Base-by-base conservation (phyloP, 1,139 yeast genomes). In the Saccharomycopsis hybrid region DNA sequence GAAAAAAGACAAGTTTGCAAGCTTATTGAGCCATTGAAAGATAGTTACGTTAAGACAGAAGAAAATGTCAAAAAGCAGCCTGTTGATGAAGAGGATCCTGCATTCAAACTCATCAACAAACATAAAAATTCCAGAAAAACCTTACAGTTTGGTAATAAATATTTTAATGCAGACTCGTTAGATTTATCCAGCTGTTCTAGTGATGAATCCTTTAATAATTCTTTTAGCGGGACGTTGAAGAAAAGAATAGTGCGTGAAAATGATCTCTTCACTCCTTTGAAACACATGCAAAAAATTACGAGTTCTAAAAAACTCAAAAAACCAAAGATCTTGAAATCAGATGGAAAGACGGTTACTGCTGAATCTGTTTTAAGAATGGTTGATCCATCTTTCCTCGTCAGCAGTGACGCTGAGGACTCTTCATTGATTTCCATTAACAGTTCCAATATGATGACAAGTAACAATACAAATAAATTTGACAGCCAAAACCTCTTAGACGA, bases 341-440 rank as follows among this genome's bases (percentile, higher is more conserved):
- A 53, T 37, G 54, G 54, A 8, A 37, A 51, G 35, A 53, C 54
- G 5, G 54, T 53, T 13, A 53, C 55, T 18, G 54, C 71, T 7
- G 69, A 67, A 53, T 62, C 65, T 32, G 66, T 68, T 29, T 55
- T 69, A 49, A 56, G 72, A 47, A 65, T 69, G 68, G 70, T 69
- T 5, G 73, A 69, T 50, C 61, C 63, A 7, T 65, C 71, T 24
- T 57, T 69, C 18, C 65, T 69, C 5, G 54, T 53, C 5, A 27
- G 43, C 27, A 53, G 55, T 47, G 55, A 53, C 40, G 49, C 32
- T 36, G 55, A 53, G 25, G 55, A 53, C 37, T 48, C 54, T 11
- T 53, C 55, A 5, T 40, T 53, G 44, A 41, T 47, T 9, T 48
- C 53, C 8, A 37, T 48, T 36, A 48, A 50, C 28, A 52, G 68